Base-by-base conservation (phyloP, 441 rosid species). In the Erodium chrysanthum region DNA sequence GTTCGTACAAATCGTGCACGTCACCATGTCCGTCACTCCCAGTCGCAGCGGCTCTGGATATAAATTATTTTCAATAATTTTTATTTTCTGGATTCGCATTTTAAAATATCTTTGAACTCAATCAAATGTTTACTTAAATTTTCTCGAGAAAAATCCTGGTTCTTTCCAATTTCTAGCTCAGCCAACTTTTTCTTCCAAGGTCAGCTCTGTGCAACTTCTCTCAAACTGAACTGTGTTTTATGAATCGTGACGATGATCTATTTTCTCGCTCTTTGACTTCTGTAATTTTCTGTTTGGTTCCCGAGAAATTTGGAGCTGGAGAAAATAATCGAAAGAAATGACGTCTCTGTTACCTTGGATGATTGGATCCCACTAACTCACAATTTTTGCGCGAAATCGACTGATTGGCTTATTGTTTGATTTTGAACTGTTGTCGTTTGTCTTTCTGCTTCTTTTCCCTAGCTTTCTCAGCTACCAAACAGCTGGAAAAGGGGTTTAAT, bases 391-490 rank as follows among this genome's bases (percentile, higher is more conserved):
- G 42, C 42, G 42, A 37, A 37, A 2, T 37, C 8, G 42, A 37
- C 7, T 37, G 42, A 2, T 37, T 37, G 42, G 42, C 42, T 37
- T 37, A 37, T 37, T 37, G 10, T 37, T 7, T 37, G 56, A 48
- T 48, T 48, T n/a, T 48, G 56, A n/a, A 4, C 20, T 48, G 12
- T 4, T 48, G 12, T 4, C 18, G 17, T 48, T 37, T 37, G 42
- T 37, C 42, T 0, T 37, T 37, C 10, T 37, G 42, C 42, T 48
- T 5, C 18, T 48, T 48, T 48, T n/a, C 54, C 18, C 54, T n/a
- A 48, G 54, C 54, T 48, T 48, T 48, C 56, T 48, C 56, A 8
- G 56, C 56, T n/a, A 48, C 56, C 56, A 48, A 48, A 48, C 56
- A 48, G 56, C 56, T 48, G 21, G 56, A 48, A 48, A 48, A 20